phyloP scores from a whole-genome alignment of 1,139 yeast genomes.

The Pichia sp. region DNA sequence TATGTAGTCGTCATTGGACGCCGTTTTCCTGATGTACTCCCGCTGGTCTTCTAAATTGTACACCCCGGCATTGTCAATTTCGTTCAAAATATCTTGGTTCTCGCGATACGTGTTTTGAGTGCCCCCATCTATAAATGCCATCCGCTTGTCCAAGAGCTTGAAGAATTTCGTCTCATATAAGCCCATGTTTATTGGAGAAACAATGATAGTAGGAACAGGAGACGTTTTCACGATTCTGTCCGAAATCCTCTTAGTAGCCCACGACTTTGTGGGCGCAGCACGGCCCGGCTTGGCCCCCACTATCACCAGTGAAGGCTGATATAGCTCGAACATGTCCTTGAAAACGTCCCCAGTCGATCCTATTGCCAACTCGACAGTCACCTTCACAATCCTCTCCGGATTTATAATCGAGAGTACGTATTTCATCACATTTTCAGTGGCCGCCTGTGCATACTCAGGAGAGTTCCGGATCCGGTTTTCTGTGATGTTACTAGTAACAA shows the following conservation, averaged over 20 bases:
- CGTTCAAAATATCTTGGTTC: conserved; percentile 18
- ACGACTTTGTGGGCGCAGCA: conserved; percentile 52
- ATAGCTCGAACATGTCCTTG: conserved; percentile 56
- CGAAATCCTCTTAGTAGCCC: conserved; percentile 58
- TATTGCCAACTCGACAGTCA: conserved; percentile 59
- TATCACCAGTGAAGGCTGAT: conserved; percentile 60
- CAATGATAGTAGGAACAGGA: conserved; percentile 63
- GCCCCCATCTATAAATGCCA: conserved; percentile 33
- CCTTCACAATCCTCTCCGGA: conserved; percentile 46
- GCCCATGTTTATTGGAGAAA: conserved; percentile 61
- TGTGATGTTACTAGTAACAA: conserved; percentile 16
- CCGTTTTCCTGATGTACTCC: conserved; percentile 17
- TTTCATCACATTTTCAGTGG: conserved; percentile 44
- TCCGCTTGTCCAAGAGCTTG: conserved; percentile 39
- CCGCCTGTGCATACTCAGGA: conserved; percentile 33
- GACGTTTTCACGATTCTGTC: conserved; percentile 60
- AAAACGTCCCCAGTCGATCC: conserved; percentile 56
- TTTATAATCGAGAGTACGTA: conserved; percentile 47
- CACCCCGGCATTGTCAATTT: conserved; percentile 26
- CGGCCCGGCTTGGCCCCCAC: conserved; percentile 56
- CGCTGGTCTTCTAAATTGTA: conserved; percentile 25
- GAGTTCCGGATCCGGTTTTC: conserved; percentile 26
- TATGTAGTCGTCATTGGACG: conserved; percentile 16
- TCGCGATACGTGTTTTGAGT: conserved; percentile 14
- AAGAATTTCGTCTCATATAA: conserved; percentile 44